phyloP scores from a whole-genome alignment of 179 eudicot species.

The Spinacia oleracea region DNA sequence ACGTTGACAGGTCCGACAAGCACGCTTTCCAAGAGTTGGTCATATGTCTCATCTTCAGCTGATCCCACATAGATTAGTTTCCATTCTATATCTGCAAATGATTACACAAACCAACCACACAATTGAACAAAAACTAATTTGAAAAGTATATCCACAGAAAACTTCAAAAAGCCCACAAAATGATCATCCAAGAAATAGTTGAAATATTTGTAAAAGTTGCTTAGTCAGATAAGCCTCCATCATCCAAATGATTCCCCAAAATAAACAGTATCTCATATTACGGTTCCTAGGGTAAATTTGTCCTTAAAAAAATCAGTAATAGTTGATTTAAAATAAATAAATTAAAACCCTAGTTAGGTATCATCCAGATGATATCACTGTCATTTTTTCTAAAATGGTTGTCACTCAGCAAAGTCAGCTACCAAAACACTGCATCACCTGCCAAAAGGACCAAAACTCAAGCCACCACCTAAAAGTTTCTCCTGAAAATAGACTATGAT shows the following conservation, averaged over 20 bases:
- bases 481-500: too few species aligned
- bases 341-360: too few species aligned
- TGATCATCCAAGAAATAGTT: background rate
- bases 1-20: constrained; percentile 89
- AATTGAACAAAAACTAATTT: background rate
- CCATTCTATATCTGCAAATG: constrained; percentile 78
- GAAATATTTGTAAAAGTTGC: background rate
- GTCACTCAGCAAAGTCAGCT: too few species aligned
- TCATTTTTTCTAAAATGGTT: too few species aligned
- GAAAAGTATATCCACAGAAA: background rate
- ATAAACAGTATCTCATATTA: background rate
- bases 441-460: too few species aligned
- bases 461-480: too few species aligned
- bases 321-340: too few species aligned
- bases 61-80: constrained; percentile 91
- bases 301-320: too few species aligned
- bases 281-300: background rate
- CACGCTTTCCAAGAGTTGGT: constrained; percentile 86
- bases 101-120: background rate
- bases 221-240: background rate
- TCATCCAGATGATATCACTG: too few species aligned
- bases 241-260: background rate
- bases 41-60: constrained; percentile 94
- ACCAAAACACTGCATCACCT: too few species aligned
- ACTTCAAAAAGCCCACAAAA: background rate